These are phyloP conservation scores for Brettanomyces bruxellensis DNA, from an alignment of 805 yeast genomes.

Conservation along the genomic window DNA sequence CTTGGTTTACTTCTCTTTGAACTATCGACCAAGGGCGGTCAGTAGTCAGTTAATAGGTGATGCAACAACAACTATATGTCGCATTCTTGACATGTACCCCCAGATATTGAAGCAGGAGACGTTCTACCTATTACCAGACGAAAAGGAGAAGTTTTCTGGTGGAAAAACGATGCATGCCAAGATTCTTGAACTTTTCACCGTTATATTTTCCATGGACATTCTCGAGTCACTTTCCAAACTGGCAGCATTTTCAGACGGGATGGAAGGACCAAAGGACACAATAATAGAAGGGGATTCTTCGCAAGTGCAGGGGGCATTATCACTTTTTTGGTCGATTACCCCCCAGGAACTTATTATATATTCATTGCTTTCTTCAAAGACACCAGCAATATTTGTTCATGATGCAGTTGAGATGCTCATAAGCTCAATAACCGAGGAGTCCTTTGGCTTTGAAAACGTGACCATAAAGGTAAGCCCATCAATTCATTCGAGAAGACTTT, in stretches of 20 bases:
- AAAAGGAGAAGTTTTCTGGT: slow-evolving; percentile 11
- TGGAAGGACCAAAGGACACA: slow-evolving; percentile 17
- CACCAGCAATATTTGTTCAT: slow-evolving; percentile 43
- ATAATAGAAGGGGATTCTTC: slow-evolving; percentile 1
- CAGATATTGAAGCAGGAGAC: slow-evolving; percentile 22
- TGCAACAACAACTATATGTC: slow-evolving; percentile 20
- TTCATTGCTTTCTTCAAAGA: slow-evolving; percentile 38
- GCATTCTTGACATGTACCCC: slow-evolving; percentile 15
- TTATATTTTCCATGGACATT: slow-evolving; percentile 46
- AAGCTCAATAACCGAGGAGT: slow-evolving; percentile 28
- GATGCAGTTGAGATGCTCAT: slow-evolving; percentile 46
- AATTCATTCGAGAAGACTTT: background rate
- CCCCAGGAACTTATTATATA: slow-evolving; percentile 27
- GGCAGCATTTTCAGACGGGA: slow-evolving; percentile 11
- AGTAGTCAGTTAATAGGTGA: slow-evolving; percentile 27
- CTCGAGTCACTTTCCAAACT: slow-evolving; percentile 37
- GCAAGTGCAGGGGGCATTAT: background rate
- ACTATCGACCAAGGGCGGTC: slow-evolving; percentile 57
- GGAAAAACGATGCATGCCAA: slow-evolving; percentile 34
- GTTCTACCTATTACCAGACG: slow-evolving; percentile 14
- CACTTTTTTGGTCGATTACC: slow-evolving; percentile 26
- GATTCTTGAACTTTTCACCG: slow-evolving; percentile 40
- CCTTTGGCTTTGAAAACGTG: slow-evolving; percentile 21
- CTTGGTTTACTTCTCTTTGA: slow-evolving; percentile 43
- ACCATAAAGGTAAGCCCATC: slow-evolving; percentile 3